Evolutionary conservation across 2,329 filamentous ascomycete species (phyloP), one percentile per base, ranked within the genome.

Genomic region (Phaeoacremonium minimum): DNA sequence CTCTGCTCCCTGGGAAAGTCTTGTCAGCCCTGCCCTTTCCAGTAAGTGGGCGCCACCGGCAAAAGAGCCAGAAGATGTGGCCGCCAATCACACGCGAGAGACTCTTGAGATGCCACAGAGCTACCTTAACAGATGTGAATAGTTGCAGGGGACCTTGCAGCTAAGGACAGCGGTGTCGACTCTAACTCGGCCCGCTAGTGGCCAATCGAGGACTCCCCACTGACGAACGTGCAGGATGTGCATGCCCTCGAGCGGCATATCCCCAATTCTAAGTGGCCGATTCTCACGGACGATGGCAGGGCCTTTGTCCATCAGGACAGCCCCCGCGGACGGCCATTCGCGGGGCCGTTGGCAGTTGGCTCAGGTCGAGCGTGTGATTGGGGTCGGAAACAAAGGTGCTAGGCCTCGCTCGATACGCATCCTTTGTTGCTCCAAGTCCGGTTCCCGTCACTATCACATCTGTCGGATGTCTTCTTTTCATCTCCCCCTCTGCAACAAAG

Each of bases 111-210:
- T 9, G 20, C 20, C 20, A 8, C n/a, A 8, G 20, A 26, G 20
- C n/a, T n/a, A 15, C 32, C 32, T 16, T 8, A 18, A 13, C 30
- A n/a, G 34, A 14, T 46, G 45, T 48, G 46, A 46, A 43, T 14
- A n/a, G 4, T 14, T 7, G 32, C 43, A 48, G 47, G 47, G 47
- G 36, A 37, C 41, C 47, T 36, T 48, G 45, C 48, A 46, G 31
- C 35, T 32, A 33, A 31, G 18, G 36, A 34, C 33, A 36, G 36
- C 43, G 40, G 38, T 44, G 43, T 37, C 19, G 18, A 20, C 13
- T 33, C 35, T 33, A n/a, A 8, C 16, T 16, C 15, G 17, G 18
- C 18, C 28, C 33, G 26, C 42, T 18, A 48, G 36, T 50, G 48
- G 48, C 28, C 41, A 39, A 41, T 36, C 30, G 15, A 6, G 1